Percentiles rank a stretch among this genome's conserved stretches.
Evolutionary conservation across 2,329 filamentous ascomycete species (phyloP).

Genomic region (Orbilia brochopaga): DNA sequence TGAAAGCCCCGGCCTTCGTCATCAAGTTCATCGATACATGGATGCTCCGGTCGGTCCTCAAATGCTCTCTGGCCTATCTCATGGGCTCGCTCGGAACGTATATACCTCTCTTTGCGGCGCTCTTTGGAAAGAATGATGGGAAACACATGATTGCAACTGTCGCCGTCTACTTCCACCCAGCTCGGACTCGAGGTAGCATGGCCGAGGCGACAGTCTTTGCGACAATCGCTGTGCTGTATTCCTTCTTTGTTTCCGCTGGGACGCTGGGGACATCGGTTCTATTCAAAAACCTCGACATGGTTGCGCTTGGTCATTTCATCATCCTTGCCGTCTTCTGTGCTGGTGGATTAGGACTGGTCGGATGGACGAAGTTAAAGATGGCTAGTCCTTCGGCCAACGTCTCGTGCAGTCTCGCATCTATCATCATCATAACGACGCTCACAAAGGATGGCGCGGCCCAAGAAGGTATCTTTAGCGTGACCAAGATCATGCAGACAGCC

Average conservation of each 20-base stretch:
- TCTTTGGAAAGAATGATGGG: slow-evolving; percentile 69
- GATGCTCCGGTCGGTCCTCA: slow-evolving; percentile 63
- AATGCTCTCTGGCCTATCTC: slow-evolving; percentile 71
- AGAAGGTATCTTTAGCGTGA: slow-evolving; percentile 67
- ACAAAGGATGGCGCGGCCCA: slow-evolving; percentile 72
- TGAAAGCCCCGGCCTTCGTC: slow-evolving; percentile 57
- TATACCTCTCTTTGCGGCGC: slow-evolving; percentile 64
- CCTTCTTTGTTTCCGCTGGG: slow-evolving; percentile 67
- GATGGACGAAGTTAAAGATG: slow-evolving; percentile 67
- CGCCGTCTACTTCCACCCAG: slow-evolving; percentile 72
- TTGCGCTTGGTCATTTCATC: slow-evolving; percentile 65
- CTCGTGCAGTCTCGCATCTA: slow-evolving; percentile 69
- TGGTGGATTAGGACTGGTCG: slow-evolving; percentile 69
- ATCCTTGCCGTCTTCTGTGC: slow-evolving; percentile 70
- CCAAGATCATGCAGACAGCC: slow-evolving; percentile 64
- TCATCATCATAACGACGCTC: slow-evolving; percentile 70
- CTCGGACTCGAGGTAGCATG: slow-evolving; percentile 71
- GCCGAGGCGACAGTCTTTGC: slow-evolving; percentile 68
- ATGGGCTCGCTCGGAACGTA: slow-evolving; percentile 68
- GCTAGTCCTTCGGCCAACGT: slow-evolving; percentile 67
- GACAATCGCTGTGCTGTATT: slow-evolving; percentile 68
- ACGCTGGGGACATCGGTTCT: slow-evolving; percentile 69
- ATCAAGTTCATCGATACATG: slow-evolving; percentile 63
- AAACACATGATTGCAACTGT: slow-evolving; percentile 71
- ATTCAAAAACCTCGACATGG: slow-evolving; percentile 64